Percentiles rank a stretch among this genome's conserved stretches.
Conservation (phyloP, 2,329 filamentous ascomycete species). For the Venturiaceae sp. region DNA sequence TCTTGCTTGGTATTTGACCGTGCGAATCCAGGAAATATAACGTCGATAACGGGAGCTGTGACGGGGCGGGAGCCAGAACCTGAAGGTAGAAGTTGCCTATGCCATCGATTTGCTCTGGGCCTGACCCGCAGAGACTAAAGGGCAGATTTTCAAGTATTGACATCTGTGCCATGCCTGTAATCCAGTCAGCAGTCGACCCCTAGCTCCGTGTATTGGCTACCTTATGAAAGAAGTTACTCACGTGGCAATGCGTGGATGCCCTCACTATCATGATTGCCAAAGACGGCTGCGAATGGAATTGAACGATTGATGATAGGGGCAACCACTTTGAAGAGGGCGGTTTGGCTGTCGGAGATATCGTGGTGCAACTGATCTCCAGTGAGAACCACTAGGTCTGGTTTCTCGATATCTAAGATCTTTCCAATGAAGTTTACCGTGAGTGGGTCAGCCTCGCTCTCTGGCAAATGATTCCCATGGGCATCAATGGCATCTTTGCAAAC, state of each 20-base stretch:
- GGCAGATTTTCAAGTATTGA: conserved; percentile 74
- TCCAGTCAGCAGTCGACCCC: background rate
- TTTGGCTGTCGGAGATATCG: conserved; percentile 40
- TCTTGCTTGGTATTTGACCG: conserved; percentile 81
- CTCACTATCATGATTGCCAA: conserved; percentile 97
- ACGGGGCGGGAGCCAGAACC: conserved; percentile 61
- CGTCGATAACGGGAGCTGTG: conserved; percentile 80
- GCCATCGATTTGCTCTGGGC: conserved; percentile 74
- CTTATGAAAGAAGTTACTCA: conserved; percentile 27
- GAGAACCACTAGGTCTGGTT: conserved; percentile 82
- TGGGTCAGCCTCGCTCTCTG: conserved; percentile 84
- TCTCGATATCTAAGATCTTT: conserved; percentile 79
- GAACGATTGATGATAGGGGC: conserved; percentile 75
- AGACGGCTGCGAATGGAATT: conserved; percentile 87
- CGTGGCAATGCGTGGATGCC: conserved; percentile 27
- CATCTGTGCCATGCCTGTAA: conserved; percentile 69
- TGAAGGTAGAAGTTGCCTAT: conserved; percentile 94
- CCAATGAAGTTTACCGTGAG: conserved; percentile 84
- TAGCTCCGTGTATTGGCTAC: background rate
- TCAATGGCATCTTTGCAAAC: conserved; percentile 56
- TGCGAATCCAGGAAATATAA: conserved; percentile 95
- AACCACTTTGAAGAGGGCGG: conserved; percentile 82
- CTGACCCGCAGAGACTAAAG: conserved; percentile 77
- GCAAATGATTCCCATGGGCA: conserved; percentile 15
- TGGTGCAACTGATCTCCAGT: conserved; percentile 95